A percentile compares a stretch with the other conserved stretches of the same genome.
Conservation (phyloP, 2,329 filamentous ascomycete species). For the Aspergillus neotritici region DNA sequence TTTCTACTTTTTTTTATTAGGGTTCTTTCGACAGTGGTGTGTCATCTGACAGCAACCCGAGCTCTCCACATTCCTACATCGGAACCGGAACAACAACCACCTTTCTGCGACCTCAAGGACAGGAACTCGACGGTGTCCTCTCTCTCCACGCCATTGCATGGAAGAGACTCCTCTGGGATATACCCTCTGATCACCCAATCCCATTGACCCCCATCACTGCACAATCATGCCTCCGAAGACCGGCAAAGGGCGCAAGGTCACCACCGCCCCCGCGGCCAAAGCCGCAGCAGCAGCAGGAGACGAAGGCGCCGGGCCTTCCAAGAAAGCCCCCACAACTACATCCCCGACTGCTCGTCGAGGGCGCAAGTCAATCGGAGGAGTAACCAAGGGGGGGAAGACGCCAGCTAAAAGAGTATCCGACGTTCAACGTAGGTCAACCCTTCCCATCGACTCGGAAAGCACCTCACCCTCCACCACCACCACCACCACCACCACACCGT, state of each 20-base stretch:
- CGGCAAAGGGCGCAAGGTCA: slow-evolving; percentile 14
- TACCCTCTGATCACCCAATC: not conserved
- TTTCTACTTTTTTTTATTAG: too few species aligned
- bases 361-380: slow-evolving; percentile 16
- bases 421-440: slow-evolving; percentile 33
- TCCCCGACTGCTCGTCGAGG: slow-evolving; percentile 6
- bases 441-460: too few species aligned
- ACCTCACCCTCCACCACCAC: not conserved
- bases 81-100: too few species aligned
- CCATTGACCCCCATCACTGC: not conserved
- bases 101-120: too few species aligned
- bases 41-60: too few species aligned
- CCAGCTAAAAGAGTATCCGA: slow-evolving; percentile 24
- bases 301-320: slow-evolving; percentile 13
- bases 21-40: too few species aligned
- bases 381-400: slow-evolving; percentile 16
- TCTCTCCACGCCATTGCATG: too few species aligned
- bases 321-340: slow-evolving; percentile 2
- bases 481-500: slow-evolving; percentile 3
- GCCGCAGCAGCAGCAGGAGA: slow-evolving; percentile 1
- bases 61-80: too few species aligned
- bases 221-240: slow-evolving; percentile 28
- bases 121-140: too few species aligned
- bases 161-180: too few species aligned
- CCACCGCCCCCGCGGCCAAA: slow-evolving; percentile 6